These are phyloP conservation scores for Coprinellus micaceus DNA, from an alignment of 768 basidiomycete genomes.

Conservation along the genomic window DNA sequence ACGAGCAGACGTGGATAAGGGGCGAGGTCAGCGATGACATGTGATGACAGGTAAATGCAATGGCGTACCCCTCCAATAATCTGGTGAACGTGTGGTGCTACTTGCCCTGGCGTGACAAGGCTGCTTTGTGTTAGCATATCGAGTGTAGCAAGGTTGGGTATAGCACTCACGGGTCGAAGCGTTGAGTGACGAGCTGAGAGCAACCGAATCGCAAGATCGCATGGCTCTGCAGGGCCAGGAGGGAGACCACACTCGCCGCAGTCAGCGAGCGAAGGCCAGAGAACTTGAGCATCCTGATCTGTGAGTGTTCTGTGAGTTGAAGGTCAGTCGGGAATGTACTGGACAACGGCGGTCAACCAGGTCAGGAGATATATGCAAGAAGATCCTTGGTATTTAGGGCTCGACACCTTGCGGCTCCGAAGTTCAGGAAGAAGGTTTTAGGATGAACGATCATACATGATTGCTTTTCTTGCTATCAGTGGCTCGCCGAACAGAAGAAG, in stretches of 20 bases:
- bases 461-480: no score
- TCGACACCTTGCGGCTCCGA: background rate
- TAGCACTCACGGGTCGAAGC: slow-evolving; percentile 3
- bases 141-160: background rate
- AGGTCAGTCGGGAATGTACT: no score
- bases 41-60: background rate
- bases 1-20: background rate
- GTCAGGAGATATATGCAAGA: no score
- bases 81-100: slow-evolving; percentile 1
- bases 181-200: slow-evolving; percentile 4
- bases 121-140: background rate
- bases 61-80: slow-evolving; percentile 1
- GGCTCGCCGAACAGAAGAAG: no score
- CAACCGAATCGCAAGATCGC: slow-evolving; percentile 3
- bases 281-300: background rate
- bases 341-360: no score
- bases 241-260: background rate
- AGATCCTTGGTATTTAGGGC: background rate
- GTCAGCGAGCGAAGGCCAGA: background rate
- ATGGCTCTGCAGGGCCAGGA: background rate
- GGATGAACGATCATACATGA: background rate
- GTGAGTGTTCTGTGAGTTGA: background rate
- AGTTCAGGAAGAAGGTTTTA: slow-evolving; percentile 2
- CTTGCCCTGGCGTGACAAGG: background rate
- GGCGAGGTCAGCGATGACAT: background rate